These are phyloP conservation scores for Cephalotrichum gorgonifer DNA, from an alignment of 2,329 filamentous ascomycete species.

Conservation along the genomic window DNA sequence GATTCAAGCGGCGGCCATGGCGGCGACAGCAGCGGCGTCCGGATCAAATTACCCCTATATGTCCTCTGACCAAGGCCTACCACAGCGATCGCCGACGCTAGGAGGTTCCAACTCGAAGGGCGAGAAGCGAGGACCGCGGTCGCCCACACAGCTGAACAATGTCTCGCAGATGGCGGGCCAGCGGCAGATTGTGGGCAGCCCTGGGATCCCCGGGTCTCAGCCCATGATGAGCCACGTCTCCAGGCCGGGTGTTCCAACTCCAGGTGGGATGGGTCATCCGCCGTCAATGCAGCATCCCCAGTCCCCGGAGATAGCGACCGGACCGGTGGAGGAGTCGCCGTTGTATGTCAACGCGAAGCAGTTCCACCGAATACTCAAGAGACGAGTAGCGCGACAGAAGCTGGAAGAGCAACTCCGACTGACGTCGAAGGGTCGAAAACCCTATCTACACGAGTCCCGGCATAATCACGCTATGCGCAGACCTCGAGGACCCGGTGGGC, in stretches of 20 bases:
- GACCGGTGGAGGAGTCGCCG: slow-evolving; percentile 76
- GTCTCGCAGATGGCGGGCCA: slow-evolving; percentile 46
- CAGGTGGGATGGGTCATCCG: slow-evolving; percentile 50
- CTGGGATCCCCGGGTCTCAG: slow-evolving; percentile 62
- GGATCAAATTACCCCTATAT: slow-evolving; percentile 69
- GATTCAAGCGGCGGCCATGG: slow-evolving; percentile 87
- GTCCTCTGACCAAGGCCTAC: slow-evolving; percentile 57
- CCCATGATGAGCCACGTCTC: slow-evolving; percentile 63
- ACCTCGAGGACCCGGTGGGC: slow-evolving; percentile 83
- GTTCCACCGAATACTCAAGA: slow-evolving; percentile 93
- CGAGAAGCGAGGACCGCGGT: slow-evolving; percentile 63
- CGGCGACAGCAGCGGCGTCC: slow-evolving; percentile 79
- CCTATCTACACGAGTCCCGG: slow-evolving; percentile 92
- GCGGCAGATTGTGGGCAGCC: slow-evolving; percentile 66
- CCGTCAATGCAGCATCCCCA: slow-evolving; percentile 60
- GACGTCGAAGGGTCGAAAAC: slow-evolving; percentile 91
- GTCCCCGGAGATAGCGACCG: slow-evolving; percentile 69
- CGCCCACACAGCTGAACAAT: slow-evolving; percentile 61
- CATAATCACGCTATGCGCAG: slow-evolving; percentile 98
- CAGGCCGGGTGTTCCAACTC: slow-evolving; percentile 34
- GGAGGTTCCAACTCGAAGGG: slow-evolving; percentile 51
- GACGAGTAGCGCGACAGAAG: slow-evolving; percentile 83
- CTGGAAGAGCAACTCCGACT: slow-evolving; percentile 85
- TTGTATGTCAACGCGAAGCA: slow-evolving; percentile 98
- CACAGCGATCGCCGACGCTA: slow-evolving; percentile 69